phyloP scores from a whole-genome alignment of 768 basidiomycete genomes.

The Amanita pallidorosea region DNA sequence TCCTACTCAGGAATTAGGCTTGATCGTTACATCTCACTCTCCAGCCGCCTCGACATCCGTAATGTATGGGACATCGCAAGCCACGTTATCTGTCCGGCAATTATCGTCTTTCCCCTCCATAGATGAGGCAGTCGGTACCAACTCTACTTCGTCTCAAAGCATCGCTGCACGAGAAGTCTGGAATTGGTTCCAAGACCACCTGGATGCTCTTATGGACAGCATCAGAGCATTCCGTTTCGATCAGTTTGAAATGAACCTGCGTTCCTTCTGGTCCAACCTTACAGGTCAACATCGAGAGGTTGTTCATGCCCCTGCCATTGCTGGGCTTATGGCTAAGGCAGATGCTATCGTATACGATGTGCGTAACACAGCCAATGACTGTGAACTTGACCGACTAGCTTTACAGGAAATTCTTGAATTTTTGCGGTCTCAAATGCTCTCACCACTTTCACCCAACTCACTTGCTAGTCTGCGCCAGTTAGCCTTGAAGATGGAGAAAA shows the following conservation, averaged over 20 bases:
- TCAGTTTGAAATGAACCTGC: conserved; percentile 80
- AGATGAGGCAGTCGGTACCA: conserved; percentile 72
- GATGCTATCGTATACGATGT: conserved; percentile 90
- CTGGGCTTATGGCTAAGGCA: conserved; percentile 80
- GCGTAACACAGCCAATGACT: conserved; percentile 19
- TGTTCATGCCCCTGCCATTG: conserved; percentile 81
- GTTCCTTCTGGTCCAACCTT: conserved; percentile 76
- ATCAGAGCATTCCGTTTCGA: conserved; percentile 75
- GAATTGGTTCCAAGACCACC: conserved; percentile 88
- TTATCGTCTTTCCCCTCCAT: conserved; percentile 77
- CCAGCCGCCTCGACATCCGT: conserved; percentile 36
- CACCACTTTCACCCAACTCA: conserved; percentile 57
- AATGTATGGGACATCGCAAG: conserved; percentile 39
- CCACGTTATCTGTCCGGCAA: conserved; percentile 58
- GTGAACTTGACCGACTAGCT: not conserved
- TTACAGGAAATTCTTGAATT: conserved; percentile 78
- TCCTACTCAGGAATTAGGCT: conserved; percentile 43
- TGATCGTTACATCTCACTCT: conserved; percentile 36
- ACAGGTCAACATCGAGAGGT: conserved; percentile 74
- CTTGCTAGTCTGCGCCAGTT: conserved; percentile 67
- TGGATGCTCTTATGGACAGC: conserved; percentile 72
- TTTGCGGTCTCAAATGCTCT: conserved; percentile 76
- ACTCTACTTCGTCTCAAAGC: conserved; percentile 64
- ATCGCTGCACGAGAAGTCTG: conserved; percentile 81
- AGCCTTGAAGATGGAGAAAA: conserved; percentile 89